Evolutionary conservation across 208 protist species (phyloP).

Genomic region (Leishmania braziliensis): DNA sequence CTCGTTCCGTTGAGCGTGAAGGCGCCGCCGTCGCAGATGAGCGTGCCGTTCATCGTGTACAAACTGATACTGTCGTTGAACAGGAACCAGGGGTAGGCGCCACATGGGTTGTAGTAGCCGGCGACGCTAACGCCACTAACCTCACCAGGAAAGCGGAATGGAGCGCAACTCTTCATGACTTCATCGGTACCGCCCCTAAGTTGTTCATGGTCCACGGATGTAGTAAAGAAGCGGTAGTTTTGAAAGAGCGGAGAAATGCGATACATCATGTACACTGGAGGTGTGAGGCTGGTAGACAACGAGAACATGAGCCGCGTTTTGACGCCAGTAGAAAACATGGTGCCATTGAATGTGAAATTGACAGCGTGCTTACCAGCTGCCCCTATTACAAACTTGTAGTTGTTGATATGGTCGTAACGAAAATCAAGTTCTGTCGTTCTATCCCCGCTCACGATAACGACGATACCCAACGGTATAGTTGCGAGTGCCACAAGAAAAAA

Average conservation of each 20-base stretch:
- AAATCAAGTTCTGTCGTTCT: constrained; percentile 52
- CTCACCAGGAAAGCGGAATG: constrained; percentile 73
- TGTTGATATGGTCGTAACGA: constrained; percentile 82
- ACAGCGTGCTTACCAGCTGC: constrained; percentile 32
- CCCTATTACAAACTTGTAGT: constrained; percentile 42
- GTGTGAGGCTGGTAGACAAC: constrained; percentile 67
- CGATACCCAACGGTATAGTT: constrained; percentile 94
- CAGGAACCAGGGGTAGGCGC: constrained; percentile 94
- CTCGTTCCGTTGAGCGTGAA: constrained; percentile 50
- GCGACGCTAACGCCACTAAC: constrained; percentile 22
- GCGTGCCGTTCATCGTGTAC: constrained; percentile 37
- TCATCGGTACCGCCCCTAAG: constrained; percentile 40
- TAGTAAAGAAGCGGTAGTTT: constrained; percentile 96
- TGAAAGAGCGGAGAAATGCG: constrained; percentile 97
- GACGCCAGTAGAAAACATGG: constrained; percentile 42
- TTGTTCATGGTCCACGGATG: constrained; percentile 64
- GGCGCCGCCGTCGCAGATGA: constrained; percentile 83
- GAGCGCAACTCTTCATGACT: constrained; percentile 36
- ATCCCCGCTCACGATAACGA: constrained; percentile 83
- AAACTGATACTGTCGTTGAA: constrained; percentile 97
- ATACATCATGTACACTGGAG: constrained; percentile 97
- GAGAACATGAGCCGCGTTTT: constrained; percentile 50
- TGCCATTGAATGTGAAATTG: constrained; percentile 51
- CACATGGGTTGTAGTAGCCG: constrained; percentile 94
- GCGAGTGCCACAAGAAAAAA: constrained; percentile 93